phyloP scores from a whole-genome alignment of 768 basidiomycete species.

The Pleurotus djamor region DNA sequence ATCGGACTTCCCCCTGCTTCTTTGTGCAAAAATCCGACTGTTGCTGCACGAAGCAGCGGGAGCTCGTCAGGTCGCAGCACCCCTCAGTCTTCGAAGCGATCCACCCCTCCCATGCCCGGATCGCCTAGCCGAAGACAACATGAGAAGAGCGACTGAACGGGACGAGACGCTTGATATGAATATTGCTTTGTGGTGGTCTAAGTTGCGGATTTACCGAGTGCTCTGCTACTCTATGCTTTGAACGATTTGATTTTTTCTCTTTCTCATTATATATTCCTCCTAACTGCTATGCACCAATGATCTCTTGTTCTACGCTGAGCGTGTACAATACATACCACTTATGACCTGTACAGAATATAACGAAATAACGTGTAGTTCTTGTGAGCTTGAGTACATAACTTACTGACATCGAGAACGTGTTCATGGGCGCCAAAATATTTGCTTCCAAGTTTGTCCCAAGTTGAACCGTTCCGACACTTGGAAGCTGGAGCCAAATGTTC shows the following conservation, averaged over 20 bases:
- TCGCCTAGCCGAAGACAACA: constrained; percentile 41
- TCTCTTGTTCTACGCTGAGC: not conserved
- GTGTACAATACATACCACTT: not conserved
- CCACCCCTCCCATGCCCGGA: constrained; percentile 31
- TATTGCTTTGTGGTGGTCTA: not conserved
- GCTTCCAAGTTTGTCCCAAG: too few species aligned
- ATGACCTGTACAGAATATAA: not conserved
- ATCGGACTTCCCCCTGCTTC: constrained; percentile 75
- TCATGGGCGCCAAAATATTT: too few species aligned
- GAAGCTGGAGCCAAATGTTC: too few species aligned
- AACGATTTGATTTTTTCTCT: not conserved
- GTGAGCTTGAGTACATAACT: too few species aligned
- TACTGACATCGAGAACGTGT: too few species aligned
- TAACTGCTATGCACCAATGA: not conserved
- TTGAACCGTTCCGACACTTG: too few species aligned
- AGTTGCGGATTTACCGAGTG: not conserved
- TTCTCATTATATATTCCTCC: not conserved
- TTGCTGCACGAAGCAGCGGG: not conserved
- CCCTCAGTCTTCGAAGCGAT: constrained; percentile 22
- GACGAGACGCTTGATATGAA: not conserved
- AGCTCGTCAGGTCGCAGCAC: constrained; percentile 21
- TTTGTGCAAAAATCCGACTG: constrained; percentile 43
- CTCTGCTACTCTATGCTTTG: not conserved
- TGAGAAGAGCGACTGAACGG: constrained; percentile 32
- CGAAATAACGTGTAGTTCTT: too few species aligned